Evolutionary conservation across 208 protist species (phyloP), one percentile per base, ranked within the genome.

Genomic region (Novymonas esmeraldas): DNA sequence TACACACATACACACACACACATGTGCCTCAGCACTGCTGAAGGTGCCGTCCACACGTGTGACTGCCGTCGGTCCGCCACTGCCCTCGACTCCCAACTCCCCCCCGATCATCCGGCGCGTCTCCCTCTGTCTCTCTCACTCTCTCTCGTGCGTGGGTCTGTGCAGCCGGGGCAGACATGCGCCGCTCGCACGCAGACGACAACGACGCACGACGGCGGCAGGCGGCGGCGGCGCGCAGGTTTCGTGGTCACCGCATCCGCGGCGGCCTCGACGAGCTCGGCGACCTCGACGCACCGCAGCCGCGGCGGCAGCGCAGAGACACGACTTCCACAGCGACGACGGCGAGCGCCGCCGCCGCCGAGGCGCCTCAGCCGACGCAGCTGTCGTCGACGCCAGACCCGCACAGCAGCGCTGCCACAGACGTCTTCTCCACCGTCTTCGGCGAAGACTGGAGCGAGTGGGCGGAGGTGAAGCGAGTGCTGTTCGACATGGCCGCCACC

Each of bases 211-310:
- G 48, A 16, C 41, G 69, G 33, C 68, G 71, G 46, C 70, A 78
- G 48, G 20, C 72, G 9, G 38, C 60, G 34, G 70, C 72, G 34
- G 51, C 76, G 61, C 63, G 72, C 24, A 86, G 89, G 11, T 73
- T 82, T n/a, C 61, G 68, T 13, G 89, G 86, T 11, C 78, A 76
- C 36, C 82, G 83, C 79, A 92, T 95, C 45, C 91, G 91, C 49
- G 58, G 56, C 24, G 89, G 89, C 3, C 73, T 95, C 0, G 73
- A 78, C 9, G 84, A 90, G 28, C 70, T 95, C 14, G 70, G 64
- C 31, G 84, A 95, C 58, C 74, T 95, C 26, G 89, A 93, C 64
- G 84, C 78, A 1, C 70, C 57, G 11, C 33, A 41, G 54, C n/a
- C 11, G 34, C 41, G 49, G 16, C 20, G 10, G 20, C n/a, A 50